phyloP scores from a whole-genome alignment of 2,329 filamentous ascomycete genomes.

The Hysterium pulicare region DNA sequence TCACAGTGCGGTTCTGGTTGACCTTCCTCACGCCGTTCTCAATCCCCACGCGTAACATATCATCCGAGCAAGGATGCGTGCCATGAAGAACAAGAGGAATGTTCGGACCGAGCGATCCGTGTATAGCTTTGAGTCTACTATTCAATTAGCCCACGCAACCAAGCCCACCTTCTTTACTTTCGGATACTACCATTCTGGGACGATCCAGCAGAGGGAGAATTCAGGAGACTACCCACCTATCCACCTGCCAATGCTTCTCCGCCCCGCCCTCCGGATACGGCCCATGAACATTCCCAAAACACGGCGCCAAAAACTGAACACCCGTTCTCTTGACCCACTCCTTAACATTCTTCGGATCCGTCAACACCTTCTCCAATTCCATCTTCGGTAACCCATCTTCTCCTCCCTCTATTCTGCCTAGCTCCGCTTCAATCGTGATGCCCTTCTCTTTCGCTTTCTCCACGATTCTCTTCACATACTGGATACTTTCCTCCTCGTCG shows the following conservation, averaged over 20 bases:
- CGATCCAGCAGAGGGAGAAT: background rate
- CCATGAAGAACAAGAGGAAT: constrained; percentile 53
- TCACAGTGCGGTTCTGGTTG: constrained; percentile 56
- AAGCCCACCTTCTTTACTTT: constrained; percentile 45
- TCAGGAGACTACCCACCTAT: constrained; percentile 24
- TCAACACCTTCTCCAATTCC: background rate
- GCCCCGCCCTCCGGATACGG: constrained; percentile 8
- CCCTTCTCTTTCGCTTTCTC: background rate
- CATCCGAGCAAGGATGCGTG: constrained; percentile 52
- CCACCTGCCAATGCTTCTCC: constrained; percentile 21
- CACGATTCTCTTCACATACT: background rate
- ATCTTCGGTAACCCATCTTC: background rate
- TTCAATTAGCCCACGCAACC: too few relatives aligned
- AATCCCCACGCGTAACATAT: constrained; percentile 51
- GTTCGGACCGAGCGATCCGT: too few relatives aligned
- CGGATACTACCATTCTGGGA: constrained; percentile 40
- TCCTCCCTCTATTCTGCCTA: constrained; percentile 3
- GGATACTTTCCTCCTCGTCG: background rate
- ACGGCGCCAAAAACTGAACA: constrained; percentile 4
- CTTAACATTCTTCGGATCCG: background rate
- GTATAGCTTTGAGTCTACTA: too few relatives aligned
- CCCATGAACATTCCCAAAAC: constrained; percentile 12
- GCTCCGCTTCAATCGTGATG: constrained; percentile 1
- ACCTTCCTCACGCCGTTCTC: constrained; percentile 50
- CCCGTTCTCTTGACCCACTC: constrained; percentile 3